phyloP scores from a whole-genome alignment of 805 yeast species.

The Kuraishia ogatae region DNA sequence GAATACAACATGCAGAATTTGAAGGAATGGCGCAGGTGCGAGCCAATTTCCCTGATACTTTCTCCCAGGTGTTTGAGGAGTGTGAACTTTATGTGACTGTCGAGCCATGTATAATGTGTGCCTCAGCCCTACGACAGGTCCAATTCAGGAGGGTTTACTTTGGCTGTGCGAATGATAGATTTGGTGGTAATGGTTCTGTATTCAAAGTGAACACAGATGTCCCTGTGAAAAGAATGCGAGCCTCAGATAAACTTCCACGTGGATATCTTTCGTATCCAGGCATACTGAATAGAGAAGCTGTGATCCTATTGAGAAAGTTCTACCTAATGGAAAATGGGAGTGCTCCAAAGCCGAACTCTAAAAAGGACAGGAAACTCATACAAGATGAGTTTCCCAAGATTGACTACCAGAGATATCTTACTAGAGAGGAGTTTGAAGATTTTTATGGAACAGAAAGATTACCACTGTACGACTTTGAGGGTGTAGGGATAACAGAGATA shows the following conservation, averaged over 20 bases:
- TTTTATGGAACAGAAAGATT: conserved; percentile 37
- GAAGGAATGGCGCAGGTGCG: conserved; percentile 58
- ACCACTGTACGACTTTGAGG: conserved; percentile 12
- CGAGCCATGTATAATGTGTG: conserved; percentile 98
- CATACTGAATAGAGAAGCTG: conserved; percentile 70
- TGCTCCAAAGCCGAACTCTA: conserved; percentile 76
- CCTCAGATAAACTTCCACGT: conserved; percentile 13
- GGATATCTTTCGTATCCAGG: conserved; percentile 66
- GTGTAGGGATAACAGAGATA: conserved; percentile 14
- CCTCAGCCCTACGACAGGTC: conserved; percentile 78
- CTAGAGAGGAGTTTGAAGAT: conserved; percentile 37
- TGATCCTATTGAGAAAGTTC: conserved; percentile 70
- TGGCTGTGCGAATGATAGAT: conserved; percentile 92
- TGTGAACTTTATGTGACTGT: conserved; percentile 84
- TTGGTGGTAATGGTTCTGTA: conserved; percentile 95
- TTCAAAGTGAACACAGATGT: conserved; percentile 44
- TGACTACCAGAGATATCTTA: conserved; percentile 45
- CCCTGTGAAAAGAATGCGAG: conserved; percentile 6
- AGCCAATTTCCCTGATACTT: conserved; percentile 17
- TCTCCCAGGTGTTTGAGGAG: conserved; percentile 33
- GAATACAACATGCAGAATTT: conserved; percentile 91
- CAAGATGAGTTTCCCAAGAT: conserved; percentile 50
- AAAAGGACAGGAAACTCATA: conserved; percentile 58
- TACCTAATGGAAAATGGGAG: conserved; percentile 78
- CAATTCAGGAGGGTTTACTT: conserved; percentile 68